phyloP scores from a whole-genome alignment of 163 green algal species.

The Volvox carteri region DNA sequence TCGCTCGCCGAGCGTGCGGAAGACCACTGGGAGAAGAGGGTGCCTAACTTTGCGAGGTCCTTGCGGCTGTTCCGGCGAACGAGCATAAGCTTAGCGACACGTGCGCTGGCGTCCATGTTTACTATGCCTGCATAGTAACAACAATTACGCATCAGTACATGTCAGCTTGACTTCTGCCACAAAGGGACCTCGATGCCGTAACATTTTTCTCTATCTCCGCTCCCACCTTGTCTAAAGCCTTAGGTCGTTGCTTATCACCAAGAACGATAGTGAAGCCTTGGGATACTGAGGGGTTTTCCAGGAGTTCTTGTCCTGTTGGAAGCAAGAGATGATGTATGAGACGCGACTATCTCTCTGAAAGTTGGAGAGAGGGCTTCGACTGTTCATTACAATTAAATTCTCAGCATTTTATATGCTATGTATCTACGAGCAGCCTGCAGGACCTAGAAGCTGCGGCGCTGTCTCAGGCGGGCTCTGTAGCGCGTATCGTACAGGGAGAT shows the following conservation, averaged over 20 bases:
- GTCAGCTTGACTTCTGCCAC: too few relatives aligned
- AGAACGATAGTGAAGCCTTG: too few relatives aligned
- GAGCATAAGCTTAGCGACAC: conserved; percentile 29
- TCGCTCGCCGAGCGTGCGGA: neutral
- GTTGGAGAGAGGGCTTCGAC: neutral
- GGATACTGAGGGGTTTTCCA: too few relatives aligned
- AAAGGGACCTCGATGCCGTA: too few relatives aligned
- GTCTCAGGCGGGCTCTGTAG: conserved; percentile 10
- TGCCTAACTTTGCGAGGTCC: conserved; percentile 4
- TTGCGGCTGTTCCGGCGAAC: conserved; percentile 12
- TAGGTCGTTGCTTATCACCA: neutral
- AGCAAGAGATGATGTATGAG: neutral
- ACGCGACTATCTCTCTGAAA: neutral
- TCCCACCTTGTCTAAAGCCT: neutral
- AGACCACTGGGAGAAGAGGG: conserved; percentile 2
- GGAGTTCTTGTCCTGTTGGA: too few relatives aligned
- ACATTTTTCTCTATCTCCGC: too few relatives aligned
- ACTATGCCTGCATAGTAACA: neutral
- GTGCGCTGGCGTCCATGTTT: conserved; percentile 32
- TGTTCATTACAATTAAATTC: neutral
- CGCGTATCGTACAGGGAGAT: neutral
- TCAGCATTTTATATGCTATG: neutral
- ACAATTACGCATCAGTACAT: neutral
- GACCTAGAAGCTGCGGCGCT: neutral
- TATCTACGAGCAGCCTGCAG: neutral